Evolutionary conservation across 1,284 basidiomycete species (phyloP).

Genomic region (Ceratobasidium sp.): DNA sequence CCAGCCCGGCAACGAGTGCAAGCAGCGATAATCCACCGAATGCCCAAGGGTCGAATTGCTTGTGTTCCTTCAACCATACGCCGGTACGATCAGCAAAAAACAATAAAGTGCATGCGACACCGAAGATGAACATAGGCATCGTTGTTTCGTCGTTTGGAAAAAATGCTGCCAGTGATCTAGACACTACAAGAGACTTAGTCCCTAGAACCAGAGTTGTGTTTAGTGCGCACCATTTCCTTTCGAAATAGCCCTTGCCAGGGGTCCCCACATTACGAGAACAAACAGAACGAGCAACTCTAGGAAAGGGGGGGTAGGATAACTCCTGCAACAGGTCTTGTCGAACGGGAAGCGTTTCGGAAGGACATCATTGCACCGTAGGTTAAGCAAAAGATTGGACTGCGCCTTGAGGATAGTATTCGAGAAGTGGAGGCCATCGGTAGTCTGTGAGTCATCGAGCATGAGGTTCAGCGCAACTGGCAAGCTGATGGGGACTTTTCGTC

Average conservation of each 20-base stretch:
- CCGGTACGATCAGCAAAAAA: constrained; percentile 81
- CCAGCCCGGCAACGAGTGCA: constrained; percentile 64
- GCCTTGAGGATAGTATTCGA: constrained; percentile 65
- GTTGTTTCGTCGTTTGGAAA: constrained; percentile 53
- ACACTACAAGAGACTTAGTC: constrained; percentile 7
- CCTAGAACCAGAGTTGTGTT: background rate
- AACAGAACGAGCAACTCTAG: constrained; percentile 67
- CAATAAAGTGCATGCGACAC: constrained; percentile 67
- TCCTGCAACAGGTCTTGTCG: constrained; percentile 83
- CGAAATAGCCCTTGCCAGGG: constrained; percentile 54
- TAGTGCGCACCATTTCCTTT: constrained; percentile 16
- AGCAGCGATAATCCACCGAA: constrained; percentile 67
- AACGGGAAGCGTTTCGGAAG: constrained; percentile 72
- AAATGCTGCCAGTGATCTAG: constrained; percentile 45
- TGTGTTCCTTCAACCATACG: constrained; percentile 87
- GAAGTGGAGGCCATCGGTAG: constrained; percentile 85
- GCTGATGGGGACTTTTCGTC: constrained; percentile 55
- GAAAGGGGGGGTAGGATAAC: constrained; percentile 70
- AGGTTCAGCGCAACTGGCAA: constrained; percentile 79
- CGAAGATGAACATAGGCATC: constrained; percentile 64
- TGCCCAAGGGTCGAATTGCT: constrained; percentile 73
- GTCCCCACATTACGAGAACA: constrained; percentile 62
- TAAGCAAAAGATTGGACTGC: constrained; percentile 82
- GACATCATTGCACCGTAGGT: constrained; percentile 78
- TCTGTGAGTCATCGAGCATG: constrained; percentile 74